Conservation (phyloP, 208 protist species). For the Acanthamoeba triangularis region DNA sequence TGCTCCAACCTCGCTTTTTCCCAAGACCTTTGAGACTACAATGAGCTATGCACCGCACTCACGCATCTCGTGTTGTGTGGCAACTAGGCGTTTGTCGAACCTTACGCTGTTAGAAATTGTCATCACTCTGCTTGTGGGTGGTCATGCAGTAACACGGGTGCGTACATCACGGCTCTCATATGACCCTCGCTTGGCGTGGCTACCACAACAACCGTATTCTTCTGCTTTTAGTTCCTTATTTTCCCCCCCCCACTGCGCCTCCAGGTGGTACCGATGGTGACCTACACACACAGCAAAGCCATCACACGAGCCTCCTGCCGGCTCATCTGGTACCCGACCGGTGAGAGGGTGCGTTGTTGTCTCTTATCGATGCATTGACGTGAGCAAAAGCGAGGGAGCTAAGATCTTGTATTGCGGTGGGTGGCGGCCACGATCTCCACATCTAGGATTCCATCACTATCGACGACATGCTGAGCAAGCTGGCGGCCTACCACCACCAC, state of each 20-base stretch:
- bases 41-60: too few species aligned
- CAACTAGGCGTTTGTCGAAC: not conserved
- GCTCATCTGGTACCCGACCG: slow-evolving; percentile 34
- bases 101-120: slow-evolving; percentile 33
- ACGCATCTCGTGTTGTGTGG: not conserved
- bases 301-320: slow-evolving; percentile 53
- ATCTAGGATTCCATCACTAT: not conserved
- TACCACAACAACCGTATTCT: not conserved
- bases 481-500: slow-evolving; percentile 7
- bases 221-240: not conserved
- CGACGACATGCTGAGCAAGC: slow-evolving; percentile 9
- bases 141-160: not conserved
- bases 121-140: not conserved
- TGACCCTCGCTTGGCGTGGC: not conserved
- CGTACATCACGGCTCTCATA: not conserved
- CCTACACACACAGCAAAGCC: slow-evolving; percentile 62
- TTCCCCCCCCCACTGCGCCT: not conserved
- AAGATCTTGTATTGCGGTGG: not conserved
- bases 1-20: not conserved
- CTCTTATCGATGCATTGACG: not conserved
- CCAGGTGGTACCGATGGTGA: slow-evolving; percentile 43
- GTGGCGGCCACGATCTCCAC: not conserved
- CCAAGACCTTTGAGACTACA: not conserved
- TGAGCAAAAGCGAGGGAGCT: not conserved
- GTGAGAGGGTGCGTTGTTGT: slow-evolving; percentile 1